phyloP scores from a whole-genome alignment of 2,329 filamentous ascomycete genomes.

The Beauveria pseudobassiana region DNA sequence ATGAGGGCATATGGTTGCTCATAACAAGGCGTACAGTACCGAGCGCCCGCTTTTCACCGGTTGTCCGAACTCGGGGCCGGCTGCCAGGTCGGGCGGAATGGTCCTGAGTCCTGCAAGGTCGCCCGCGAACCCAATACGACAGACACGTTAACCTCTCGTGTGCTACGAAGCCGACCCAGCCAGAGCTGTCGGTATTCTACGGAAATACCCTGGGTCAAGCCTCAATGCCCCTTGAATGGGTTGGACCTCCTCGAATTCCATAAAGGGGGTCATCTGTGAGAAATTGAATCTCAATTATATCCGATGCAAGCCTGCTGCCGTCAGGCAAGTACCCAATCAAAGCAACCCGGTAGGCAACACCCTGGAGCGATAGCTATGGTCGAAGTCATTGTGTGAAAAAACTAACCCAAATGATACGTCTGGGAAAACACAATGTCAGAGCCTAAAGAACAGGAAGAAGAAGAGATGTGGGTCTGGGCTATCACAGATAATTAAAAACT shows the following conservation, averaged over 20 bases:
- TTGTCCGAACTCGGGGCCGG: not conserved
- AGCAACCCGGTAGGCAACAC: not conserved
- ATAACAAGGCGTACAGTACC: too few relatives aligned
- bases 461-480: not conserved
- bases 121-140: not conserved
- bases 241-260: not conserved
- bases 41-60: not conserved
- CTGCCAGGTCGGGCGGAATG: not conserved
- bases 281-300: not conserved
- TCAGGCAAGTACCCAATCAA: not conserved
- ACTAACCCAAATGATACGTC: not conserved
- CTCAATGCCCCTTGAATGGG: not conserved
- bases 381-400: not conserved
- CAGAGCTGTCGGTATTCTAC: too few relatives aligned
- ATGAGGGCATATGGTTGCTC: not conserved
- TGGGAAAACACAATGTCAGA: not conserved
- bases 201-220: too few relatives aligned
- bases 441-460: not conserved
- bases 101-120: not conserved
- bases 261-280: not conserved
- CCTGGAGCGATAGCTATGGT: not conserved
- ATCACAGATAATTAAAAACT: not conserved
- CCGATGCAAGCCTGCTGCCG: not conserved
- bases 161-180: not conserved
- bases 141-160: not conserved